A percentile compares a stretch with the other conserved stretches of the same genome.
Evolutionary conservation across 139 green algal species (phyloP).

Genomic region (Chlamydomonas schloesseri): DNA sequence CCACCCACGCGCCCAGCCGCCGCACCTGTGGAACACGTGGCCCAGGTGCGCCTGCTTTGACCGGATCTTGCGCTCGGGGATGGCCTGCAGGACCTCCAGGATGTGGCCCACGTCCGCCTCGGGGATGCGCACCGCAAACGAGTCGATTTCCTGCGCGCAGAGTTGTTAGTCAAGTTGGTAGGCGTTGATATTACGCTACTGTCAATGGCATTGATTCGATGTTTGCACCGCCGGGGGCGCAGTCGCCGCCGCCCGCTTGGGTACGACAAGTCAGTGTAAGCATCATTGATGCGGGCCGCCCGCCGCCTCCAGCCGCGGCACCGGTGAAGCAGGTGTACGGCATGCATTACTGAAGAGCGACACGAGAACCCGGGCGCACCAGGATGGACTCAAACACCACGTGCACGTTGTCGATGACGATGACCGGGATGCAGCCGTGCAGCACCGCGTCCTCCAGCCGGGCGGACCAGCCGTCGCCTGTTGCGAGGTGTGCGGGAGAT

Average conservation of each 20-base stretch:
- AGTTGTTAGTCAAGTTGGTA: no score
- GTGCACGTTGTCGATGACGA: conserved; percentile 64
- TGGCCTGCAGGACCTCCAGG: conserved; percentile 44
- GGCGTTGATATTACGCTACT: no score
- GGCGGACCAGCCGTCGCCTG: conserved; percentile 66
- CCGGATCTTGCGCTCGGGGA: conserved; percentile 19
- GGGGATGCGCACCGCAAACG: conserved; percentile 26
- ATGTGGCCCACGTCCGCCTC: conserved; percentile 8
- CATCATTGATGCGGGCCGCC: no score
- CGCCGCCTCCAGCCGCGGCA: no score
- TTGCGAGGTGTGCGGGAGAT: conserved; percentile 52
- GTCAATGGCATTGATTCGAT: no score
- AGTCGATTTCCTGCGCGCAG: conserved; percentile 6
- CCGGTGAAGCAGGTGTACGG: no score
- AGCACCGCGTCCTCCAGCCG: conserved; percentile 71
- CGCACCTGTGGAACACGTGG: conserved; percentile 53
- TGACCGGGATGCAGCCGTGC: conserved; percentile 79
- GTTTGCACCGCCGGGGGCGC: no score
- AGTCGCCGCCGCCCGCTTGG: no score
- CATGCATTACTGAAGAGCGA: no score
- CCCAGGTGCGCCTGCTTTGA: conserved; percentile 51
- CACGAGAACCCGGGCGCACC: no score
- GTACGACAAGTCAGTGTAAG: no score
- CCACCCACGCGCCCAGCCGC: background rate
- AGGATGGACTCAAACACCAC: conserved; percentile 45